phyloP scores from a whole-genome alignment of 805 yeast species.

The Ogataea populi-albae region DNA sequence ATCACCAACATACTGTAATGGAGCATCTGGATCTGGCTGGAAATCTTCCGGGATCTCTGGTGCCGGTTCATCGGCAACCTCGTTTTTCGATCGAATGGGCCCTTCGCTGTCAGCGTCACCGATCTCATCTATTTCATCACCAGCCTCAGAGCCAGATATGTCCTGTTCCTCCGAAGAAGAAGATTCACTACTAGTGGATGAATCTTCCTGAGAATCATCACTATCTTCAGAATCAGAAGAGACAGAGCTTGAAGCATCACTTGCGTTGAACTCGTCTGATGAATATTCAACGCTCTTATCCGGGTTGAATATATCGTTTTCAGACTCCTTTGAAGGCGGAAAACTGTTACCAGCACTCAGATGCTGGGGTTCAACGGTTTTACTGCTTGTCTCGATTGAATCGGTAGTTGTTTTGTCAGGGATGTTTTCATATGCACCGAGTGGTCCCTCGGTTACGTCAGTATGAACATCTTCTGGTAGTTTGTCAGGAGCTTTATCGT shows the following conservation, averaged over 20 bases:
- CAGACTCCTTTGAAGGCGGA: too few species aligned
- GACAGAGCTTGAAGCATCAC: conserved; percentile 5
- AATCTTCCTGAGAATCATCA: conserved; percentile 22
- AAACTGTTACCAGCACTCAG: too few species aligned
- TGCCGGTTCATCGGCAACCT: conserved; percentile 63
- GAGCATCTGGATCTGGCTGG: conserved; percentile 53
- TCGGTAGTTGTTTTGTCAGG: too few species aligned
- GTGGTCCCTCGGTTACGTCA: too few species aligned
- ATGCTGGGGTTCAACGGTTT: not conserved
- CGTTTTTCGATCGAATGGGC: conserved; percentile 80
- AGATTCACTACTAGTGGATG: conserved; percentile 7
- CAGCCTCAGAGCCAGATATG: conserved; percentile 11
- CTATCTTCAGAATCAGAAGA: conserved; percentile 20
- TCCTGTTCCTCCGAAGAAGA: conserved; percentile 20
- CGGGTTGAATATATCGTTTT: conserved; percentile 19
- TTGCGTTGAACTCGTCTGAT: conserved; percentile 21
- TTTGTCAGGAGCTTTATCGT: too few species aligned
- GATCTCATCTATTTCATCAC: conserved; percentile 20
- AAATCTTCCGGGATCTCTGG: conserved; percentile 68
- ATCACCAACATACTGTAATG: conserved; percentile 69
- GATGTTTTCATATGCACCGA: too few species aligned
- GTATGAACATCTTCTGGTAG: too few species aligned
- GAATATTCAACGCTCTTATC: conserved; percentile 19
- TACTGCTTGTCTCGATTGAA: not conserved
- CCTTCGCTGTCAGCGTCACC: conserved; percentile 38